Evolutionary conservation across 2,329 filamentous ascomycete genomes (phyloP).

Genomic region (Ascochyta pisi): DNA sequence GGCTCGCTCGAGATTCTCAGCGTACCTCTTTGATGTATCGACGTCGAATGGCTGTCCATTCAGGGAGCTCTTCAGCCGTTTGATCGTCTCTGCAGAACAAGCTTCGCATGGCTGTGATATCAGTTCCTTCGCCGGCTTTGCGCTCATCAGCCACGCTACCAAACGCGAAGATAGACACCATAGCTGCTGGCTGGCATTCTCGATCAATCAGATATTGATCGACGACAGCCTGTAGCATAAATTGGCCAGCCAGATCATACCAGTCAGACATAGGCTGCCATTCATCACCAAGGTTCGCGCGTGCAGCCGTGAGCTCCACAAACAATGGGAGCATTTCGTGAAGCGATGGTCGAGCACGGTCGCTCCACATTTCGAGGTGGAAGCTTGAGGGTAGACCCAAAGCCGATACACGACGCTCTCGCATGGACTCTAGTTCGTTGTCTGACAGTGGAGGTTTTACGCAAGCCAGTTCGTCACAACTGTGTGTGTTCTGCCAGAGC

Average conservation of each 20-base stretch:
- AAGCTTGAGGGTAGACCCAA: constrained; percentile 34
- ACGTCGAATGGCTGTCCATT: constrained; percentile 49
- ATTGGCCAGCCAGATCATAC: constrained; percentile 55
- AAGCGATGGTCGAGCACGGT: constrained; percentile 46
- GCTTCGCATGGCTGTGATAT: constrained; percentile 41
- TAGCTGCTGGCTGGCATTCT: constrained; percentile 42
- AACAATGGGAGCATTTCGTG: constrained; percentile 57
- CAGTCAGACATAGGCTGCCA: constrained; percentile 49
- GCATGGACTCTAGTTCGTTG: constrained; percentile 38
- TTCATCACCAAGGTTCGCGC: constrained; percentile 40
- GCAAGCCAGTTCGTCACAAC: constrained; percentile 31
- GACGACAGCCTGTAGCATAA: constrained; percentile 59
- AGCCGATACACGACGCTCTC: constrained; percentile 32
- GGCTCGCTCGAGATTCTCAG: neutral
- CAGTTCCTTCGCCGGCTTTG: constrained; percentile 30
- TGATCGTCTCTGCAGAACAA: constrained; percentile 46
- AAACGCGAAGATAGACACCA: constrained; percentile 57
- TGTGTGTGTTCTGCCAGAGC: constrained; percentile 1
- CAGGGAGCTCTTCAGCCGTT: constrained; percentile 35
- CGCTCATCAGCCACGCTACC: constrained; percentile 42
- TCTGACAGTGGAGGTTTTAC: constrained; percentile 33
- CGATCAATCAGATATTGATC: constrained; percentile 57
- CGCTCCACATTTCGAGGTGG: constrained; percentile 32
- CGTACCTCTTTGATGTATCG: constrained; percentile 42
- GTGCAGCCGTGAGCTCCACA: constrained; percentile 58